phyloP scores from a whole-genome alignment of 2,329 filamentous ascomycete genomes.

The Calonectria pseudoreteaudii region DNA sequence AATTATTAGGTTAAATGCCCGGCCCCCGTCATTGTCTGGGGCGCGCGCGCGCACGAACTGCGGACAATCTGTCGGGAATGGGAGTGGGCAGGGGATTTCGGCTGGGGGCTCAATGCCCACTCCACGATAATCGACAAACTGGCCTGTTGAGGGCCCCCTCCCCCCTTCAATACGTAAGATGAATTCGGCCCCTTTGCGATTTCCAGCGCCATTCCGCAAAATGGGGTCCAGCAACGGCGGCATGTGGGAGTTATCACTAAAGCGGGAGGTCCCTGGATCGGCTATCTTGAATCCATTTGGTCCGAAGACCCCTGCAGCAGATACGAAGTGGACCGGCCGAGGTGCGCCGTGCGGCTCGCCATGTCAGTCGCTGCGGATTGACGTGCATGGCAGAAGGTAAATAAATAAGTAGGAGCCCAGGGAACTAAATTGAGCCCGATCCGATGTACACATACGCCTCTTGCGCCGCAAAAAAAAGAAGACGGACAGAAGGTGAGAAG shows the following conservation, averaged over 20 bases:
- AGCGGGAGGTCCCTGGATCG: not conserved
- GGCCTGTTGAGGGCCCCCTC: not conserved
- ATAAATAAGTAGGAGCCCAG: not conserved
- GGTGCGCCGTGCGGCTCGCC: not conserved
- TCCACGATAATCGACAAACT: not conserved
- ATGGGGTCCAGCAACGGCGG: not conserved
- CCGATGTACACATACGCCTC: not conserved
- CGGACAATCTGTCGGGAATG: not conserved
- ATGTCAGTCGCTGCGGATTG: not conserved
- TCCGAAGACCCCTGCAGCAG: not conserved
- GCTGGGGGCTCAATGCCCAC: not conserved
- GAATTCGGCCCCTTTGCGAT: not conserved
- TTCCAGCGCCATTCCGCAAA: not conserved
- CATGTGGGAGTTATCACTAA: not conserved
- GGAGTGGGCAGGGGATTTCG: not conserved
- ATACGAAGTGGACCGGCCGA: not conserved
- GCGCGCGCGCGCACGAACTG: not conserved
- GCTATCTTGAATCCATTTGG: conserved; percentile 9
- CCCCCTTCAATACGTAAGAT: not conserved
- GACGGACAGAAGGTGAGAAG: not conserved
- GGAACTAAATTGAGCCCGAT: not conserved
- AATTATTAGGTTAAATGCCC: not conserved
- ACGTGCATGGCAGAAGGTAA: not conserved
- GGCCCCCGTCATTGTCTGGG: not conserved
- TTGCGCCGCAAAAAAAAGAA: not conserved